phyloP scores from a whole-genome alignment of 441 rosid species.

The Melastoma candidum region DNA sequence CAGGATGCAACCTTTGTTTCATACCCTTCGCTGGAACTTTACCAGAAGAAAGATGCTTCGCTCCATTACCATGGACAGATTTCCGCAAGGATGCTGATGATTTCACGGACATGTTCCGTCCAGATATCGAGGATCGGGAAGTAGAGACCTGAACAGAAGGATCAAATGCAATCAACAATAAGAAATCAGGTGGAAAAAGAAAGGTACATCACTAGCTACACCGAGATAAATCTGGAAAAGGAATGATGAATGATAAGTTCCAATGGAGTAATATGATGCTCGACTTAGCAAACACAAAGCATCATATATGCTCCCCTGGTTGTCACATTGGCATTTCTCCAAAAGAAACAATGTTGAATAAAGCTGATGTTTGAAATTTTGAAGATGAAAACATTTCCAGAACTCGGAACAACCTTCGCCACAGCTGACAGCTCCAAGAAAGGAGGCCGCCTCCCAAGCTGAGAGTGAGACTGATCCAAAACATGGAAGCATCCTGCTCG shows the following conservation, averaged over 20 bases:
- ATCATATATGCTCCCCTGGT: too few relatives aligned
- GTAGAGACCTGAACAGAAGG: conserved; percentile 30
- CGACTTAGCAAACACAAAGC: too few relatives aligned
- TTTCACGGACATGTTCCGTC: conserved; percentile 31
- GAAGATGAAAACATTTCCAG: not conserved
- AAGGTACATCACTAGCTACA: too few relatives aligned
- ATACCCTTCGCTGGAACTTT: conserved; percentile 41
- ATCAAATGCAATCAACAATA: not conserved
- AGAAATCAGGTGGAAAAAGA: too few relatives aligned
- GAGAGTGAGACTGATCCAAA: conserved; percentile 73
- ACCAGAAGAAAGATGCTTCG: conserved; percentile 41
- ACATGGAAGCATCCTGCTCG: conserved; percentile 89
- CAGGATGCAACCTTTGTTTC: conserved; percentile 71
- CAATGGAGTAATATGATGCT: too few relatives aligned
- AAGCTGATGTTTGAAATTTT: too few relatives aligned
- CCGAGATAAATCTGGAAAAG: too few relatives aligned
- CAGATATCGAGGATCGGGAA: conserved; percentile 31
- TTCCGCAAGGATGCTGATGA: conserved; percentile 32
- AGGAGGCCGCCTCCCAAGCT: conserved; percentile 80
- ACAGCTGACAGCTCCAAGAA: conserved; percentile 30
- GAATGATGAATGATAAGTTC: too few relatives aligned
- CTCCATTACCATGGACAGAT: conserved; percentile 42
- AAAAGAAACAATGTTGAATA: too few relatives aligned
- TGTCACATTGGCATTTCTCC: too few relatives aligned
- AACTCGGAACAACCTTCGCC: conserved; percentile 41